Evolutionary conservation across 805 yeast species (phyloP), one percentile per base, ranked within the genome.

Genomic region (Yamadazyma takamatsuzukensis): DNA sequence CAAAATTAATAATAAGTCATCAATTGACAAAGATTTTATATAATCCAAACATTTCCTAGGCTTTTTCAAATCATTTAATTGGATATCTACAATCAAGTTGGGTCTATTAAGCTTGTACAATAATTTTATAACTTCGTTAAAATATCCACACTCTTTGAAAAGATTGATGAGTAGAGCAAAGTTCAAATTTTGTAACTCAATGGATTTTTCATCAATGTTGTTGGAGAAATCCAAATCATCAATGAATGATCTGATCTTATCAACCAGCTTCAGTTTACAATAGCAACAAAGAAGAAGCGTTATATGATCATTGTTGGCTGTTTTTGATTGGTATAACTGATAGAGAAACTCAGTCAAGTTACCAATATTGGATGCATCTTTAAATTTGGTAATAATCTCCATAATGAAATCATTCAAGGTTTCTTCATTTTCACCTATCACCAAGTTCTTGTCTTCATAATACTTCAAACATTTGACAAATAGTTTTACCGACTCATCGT

Each of bases 271-370:
- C 45, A 86, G 58, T 49, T 88, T 87, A 39, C 95, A 84, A 48
- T 82, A 79, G 30, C 90, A 78, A 39, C 90, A 82, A 16, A 89
- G 56, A 25, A 89, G 63, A 16, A 90, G 57, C 0, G 96, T 88
- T 5, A 87, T 71, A 54, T 90, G 97, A 49, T 88, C 94, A 18
- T 76, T 68, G n/a, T 75, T 74, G 0, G 95, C 80, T 10, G 70
- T 44, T 2, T 72, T 69, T 26, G 67, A 54, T 6, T 69, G 69
- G 33, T 83, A 65, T 42, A 88, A 63, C 9, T 72, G 72, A 52
- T 77, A 78, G 21, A 88, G 59, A 42, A 82, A 88, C 25, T 64
- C 63, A 0, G 86, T 71, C 46, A 89, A 59, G 38, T 75, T 75
- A 18, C 66, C 61, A 1, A 86, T 83, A 36, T 82, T 80, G 5